Evolutionary conservation across 2,329 filamentous ascomycete species (phyloP).

Genomic region (Thyridium curvatum): DNA sequence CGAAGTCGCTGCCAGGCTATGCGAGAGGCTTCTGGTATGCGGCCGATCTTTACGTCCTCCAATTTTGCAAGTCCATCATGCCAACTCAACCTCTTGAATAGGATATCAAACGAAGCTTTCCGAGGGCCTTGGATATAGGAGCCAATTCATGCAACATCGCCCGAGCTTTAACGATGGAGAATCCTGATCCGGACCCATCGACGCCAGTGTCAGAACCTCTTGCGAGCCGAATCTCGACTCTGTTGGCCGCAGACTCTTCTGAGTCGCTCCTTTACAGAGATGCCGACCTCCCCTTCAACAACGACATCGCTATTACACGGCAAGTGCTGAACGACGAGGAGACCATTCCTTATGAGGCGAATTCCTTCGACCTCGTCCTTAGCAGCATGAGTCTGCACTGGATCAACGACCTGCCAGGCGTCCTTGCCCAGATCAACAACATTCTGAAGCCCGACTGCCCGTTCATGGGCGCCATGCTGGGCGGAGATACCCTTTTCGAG

Average conservation of each 20-base stretch:
- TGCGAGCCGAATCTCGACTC: constrained; percentile 61
- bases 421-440: constrained; percentile 78
- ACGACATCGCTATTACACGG: constrained; percentile 63
- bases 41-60: background rate
- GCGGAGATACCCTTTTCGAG: constrained; percentile 90
- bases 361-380: constrained; percentile 82
- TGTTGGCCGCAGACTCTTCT: constrained; percentile 81
- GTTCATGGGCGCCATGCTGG: constrained; percentile 94
- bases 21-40: constrained; percentile 73
- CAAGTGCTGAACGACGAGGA: constrained; percentile 70
- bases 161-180: constrained; percentile 65
- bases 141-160: constrained; percentile 96
- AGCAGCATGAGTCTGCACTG: constrained; percentile 90
- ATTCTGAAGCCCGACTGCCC: constrained; percentile 85
- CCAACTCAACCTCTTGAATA: constrained; percentile 21
- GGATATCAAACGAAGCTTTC: constrained; percentile 89
- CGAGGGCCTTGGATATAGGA: constrained; percentile 81
- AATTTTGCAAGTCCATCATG: background rate
- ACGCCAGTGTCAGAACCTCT: constrained; percentile 59
- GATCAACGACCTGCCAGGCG: constrained; percentile 91
- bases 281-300: constrained; percentile 66
- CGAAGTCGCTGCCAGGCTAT: constrained; percentile 78
- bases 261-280: constrained; percentile 75
- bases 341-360: constrained; percentile 66
- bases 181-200: constrained; percentile 55